These are phyloP conservation scores for Austroboletus niveus DNA, from an alignment of 1,284 basidiomycete species.

Conservation along the genomic window DNA sequence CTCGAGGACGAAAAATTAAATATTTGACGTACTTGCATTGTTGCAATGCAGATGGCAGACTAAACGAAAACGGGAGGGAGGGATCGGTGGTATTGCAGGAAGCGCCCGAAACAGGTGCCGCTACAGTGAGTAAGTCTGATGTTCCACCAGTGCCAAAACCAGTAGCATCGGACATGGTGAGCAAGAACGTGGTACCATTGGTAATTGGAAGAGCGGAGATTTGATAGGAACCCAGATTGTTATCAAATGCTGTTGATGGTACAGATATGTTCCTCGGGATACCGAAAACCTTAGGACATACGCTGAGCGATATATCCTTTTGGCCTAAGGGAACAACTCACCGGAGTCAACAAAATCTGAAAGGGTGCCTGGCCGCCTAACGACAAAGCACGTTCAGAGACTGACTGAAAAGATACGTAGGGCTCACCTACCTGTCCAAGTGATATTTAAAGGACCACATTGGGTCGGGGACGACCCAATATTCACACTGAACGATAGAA, in stretches of 20 bases:
- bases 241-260: constrained; percentile 51
- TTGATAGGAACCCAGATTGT: constrained; percentile 54
- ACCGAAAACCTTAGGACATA: constrained; percentile 21
- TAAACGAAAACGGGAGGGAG: constrained; percentile 49
- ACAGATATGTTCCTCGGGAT: constrained; percentile 53
- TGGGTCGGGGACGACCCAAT: constrained; percentile 45
- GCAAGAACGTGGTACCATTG: constrained; percentile 43
- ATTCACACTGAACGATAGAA: constrained; percentile 53
- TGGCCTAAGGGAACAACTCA: constrained; percentile 35
- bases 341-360: constrained; percentile 54
- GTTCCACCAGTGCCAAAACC: constrained; percentile 67
- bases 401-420: background rate
- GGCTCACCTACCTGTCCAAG: constrained; percentile 57
- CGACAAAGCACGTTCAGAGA: constrained; percentile 4
- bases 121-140: constrained; percentile 51
- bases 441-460: constrained; percentile 58
- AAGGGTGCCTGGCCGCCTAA: constrained; percentile 66
- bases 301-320: background rate
- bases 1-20: background rate
- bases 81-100: constrained; percentile 50
- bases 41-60: constrained; percentile 49
- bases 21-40: constrained; percentile 59
- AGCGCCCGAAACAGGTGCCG: constrained; percentile 41
- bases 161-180: constrained; percentile 70
- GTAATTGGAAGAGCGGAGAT: constrained; percentile 44